These are phyloP conservation scores for Fusarium sp. DNA, from an alignment of 2,329 filamentous ascomycete genomes.

Conservation along the genomic window DNA sequence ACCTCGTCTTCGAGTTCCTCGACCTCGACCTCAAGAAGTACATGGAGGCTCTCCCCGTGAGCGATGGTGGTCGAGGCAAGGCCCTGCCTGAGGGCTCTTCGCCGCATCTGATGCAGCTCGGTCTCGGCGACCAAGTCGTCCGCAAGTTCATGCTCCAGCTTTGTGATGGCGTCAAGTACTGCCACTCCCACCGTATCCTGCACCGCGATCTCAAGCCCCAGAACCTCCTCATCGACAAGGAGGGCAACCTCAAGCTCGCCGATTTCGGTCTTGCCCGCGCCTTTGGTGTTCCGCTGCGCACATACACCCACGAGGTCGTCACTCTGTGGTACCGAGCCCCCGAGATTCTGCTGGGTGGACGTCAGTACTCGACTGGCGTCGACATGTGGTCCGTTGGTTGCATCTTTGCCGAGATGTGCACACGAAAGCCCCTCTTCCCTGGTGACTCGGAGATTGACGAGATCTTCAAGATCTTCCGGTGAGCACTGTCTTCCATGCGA, in stretches of 20 bases:
- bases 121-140: conserved; percentile 82
- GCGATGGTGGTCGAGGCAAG: conserved; percentile 87
- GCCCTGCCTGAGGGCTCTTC: conserved; percentile 82
- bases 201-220: conserved; percentile 93
- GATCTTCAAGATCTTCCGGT: conserved; percentile 76
- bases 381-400: conserved; percentile 97
- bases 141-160: conserved; percentile 95
- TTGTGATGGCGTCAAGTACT: conserved; percentile 86
- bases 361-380: conserved; percentile 93
- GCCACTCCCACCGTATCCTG: conserved; percentile 87
- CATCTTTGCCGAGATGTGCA: conserved; percentile 98
- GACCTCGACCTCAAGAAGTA: conserved; percentile 95
- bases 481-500: conserved; percentile 44
- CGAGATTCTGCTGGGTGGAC: conserved; percentile 89
- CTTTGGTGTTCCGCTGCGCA: conserved; percentile 90
- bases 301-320: conserved; percentile 95
- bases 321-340: conserved; percentile 94
- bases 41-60: conserved; percentile 90
- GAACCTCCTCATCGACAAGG: conserved; percentile 86
- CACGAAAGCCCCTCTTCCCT: conserved; percentile 90
- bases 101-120: conserved; percentile 72
- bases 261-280: conserved; percentile 92
- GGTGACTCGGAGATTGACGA: conserved; percentile 78
- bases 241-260: conserved; percentile 89
- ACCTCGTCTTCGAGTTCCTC: conserved; percentile 92